Evolutionary conservation across 257 asterid genomes (phyloP).

Genomic region (Datura wrightii): DNA sequence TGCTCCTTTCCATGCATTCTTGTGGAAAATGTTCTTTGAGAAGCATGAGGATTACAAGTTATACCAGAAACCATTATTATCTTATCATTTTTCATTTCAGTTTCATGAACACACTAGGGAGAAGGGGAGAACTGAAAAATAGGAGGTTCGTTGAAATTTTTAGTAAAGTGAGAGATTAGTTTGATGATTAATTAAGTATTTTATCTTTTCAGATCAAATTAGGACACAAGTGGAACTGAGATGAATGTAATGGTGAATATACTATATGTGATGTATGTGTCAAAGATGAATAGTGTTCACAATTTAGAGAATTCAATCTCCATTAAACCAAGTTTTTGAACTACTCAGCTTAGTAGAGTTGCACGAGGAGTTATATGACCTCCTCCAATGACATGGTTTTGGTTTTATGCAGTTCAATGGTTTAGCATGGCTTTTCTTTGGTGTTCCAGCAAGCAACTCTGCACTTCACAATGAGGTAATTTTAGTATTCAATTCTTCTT

Average conservation of each 20-base stretch:
- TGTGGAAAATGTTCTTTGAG: constrained; percentile 98
- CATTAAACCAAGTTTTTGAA: too few relatives aligned
- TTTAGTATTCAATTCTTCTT: neutral
- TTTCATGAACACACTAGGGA: neutral
- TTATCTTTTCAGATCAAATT: neutral
- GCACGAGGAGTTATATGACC: too few relatives aligned
- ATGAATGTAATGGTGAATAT: neutral
- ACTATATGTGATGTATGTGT: neutral
- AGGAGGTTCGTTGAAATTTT: neutral
- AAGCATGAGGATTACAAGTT: constrained; percentile 90
- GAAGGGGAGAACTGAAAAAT: too few relatives aligned
- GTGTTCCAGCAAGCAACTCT: constrained; percentile 94
- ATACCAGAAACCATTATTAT: constrained; percentile 29
- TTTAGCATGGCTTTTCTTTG: constrained; percentile 94
- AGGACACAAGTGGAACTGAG: neutral
- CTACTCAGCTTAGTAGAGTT: too few relatives aligned
- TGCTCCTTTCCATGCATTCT: constrained; percentile 92
- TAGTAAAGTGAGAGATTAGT: too few relatives aligned
- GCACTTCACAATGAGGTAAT: constrained; percentile 90
- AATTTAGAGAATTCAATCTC: too few relatives aligned
- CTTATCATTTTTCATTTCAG: neutral
- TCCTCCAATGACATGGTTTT: neutral
- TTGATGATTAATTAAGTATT: neutral
- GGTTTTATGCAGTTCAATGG: constrained; percentile 74
- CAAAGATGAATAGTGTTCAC: too few relatives aligned